phyloP scores from a whole-genome alignment of 2,329 filamentous ascomycete species.

The Colletotrichum godetiae region DNA sequence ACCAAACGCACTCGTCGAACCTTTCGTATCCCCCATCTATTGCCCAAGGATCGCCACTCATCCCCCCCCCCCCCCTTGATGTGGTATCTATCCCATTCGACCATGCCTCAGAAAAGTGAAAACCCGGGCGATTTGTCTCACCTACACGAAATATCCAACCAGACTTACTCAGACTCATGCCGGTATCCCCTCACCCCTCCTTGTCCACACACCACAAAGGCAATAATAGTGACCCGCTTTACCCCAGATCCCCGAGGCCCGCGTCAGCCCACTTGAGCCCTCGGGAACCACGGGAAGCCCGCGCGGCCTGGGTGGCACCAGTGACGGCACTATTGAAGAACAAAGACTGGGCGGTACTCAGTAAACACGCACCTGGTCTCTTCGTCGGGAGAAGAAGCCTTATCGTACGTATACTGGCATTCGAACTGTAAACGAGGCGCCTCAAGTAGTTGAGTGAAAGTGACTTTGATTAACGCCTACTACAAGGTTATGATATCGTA shows the following conservation, averaged over 20 bases:
- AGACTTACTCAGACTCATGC: neutral
- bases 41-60: too few species aligned
- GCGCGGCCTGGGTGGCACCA: neutral
- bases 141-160: neutral
- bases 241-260: slow-evolving; percentile 24
- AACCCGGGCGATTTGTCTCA: neutral
- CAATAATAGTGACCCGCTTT: slow-evolving; percentile 21
- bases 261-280: neutral
- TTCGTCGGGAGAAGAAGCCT: too few species aligned
- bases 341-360: neutral
- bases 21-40: neutral
- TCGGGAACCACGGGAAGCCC: slow-evolving; percentile 3
- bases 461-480: neutral
- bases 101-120: neutral
- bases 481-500: neutral
- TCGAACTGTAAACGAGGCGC: neutral
- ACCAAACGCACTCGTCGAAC: neutral
- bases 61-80: neutral
- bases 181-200: too few species aligned
- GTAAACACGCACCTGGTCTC: too few species aligned
- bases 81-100: neutral
- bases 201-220: neutral
- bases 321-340: neutral
- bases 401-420: neutral
- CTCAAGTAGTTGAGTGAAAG: neutral